Conservation (phyloP, 495 filamentous ascomycete genomes). For the Astrothelium subdiscretum region DNA sequence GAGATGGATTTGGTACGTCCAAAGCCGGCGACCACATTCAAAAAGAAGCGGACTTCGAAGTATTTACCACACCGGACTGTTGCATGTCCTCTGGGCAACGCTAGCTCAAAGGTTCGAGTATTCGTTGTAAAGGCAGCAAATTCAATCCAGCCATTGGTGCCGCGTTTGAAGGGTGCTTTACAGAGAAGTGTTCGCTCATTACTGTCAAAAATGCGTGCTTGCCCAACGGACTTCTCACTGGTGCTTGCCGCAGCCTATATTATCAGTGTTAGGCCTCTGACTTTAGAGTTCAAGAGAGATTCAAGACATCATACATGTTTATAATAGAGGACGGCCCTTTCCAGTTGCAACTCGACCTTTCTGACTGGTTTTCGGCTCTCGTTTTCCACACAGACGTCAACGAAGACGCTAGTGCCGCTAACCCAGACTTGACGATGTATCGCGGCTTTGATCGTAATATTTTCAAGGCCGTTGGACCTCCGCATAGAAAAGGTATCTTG, state of each 20-base stretch:
- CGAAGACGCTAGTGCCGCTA: conserved; percentile 42
- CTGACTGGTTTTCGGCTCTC: conserved; percentile 35
- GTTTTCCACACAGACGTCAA: conserved; percentile 42
- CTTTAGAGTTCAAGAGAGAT: not conserved
- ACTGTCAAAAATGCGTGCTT: conserved; percentile 40
- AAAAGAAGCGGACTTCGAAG: conserved; percentile 43
- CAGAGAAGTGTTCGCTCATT: conserved; percentile 36
- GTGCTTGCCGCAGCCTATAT: conserved; percentile 36
- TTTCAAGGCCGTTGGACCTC: conserved; percentile 26
- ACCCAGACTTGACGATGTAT: conserved; percentile 48
- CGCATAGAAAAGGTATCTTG: conserved; percentile 35
- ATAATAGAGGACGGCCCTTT: conserved; percentile 34
- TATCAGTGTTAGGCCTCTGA: conserved; percentile 5
- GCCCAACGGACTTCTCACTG: conserved; percentile 34
- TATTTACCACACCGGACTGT: conserved; percentile 38
- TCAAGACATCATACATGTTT: conserved; percentile 31
- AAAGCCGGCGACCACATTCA: conserved; percentile 36
- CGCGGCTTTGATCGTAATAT: conserved; percentile 39
- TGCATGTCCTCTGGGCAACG: conserved; percentile 39
- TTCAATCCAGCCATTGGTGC: conserved; percentile 33
- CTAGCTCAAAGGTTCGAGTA: conserved; percentile 40
- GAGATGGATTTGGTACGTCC: conserved; percentile 36
- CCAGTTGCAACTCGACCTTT: conserved; percentile 39
- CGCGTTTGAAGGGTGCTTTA: conserved; percentile 29
- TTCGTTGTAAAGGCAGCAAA: conserved; percentile 35